A percentile compares a stretch with the other conserved stretches of the same genome.
These are phyloP conservation scores for Cryphonectria radicalis DNA, from an alignment of 2,329 filamentous ascomycete species.

Conservation along the genomic window DNA sequence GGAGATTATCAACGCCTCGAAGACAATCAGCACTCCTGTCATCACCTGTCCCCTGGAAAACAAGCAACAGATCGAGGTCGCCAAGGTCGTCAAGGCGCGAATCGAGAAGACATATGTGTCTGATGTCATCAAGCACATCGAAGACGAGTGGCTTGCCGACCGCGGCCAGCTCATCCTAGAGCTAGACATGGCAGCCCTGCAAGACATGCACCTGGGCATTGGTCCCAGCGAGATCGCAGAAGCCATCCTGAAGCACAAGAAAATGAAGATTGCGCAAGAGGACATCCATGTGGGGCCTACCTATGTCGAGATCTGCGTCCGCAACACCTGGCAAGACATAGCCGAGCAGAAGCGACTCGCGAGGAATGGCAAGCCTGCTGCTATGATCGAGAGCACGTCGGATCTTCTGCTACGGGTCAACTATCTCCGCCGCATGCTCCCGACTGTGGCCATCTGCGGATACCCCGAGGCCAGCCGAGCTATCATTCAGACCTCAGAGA, in stretches of 20 bases:
- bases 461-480: constrained; percentile 85
- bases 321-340: constrained; percentile 55
- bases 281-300: constrained; percentile 67
- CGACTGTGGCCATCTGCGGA: constrained; percentile 84
- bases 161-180: constrained; percentile 79
- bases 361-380: constrained; percentile 48
- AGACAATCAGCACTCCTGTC: constrained; percentile 89
- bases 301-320: constrained; percentile 75
- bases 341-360: constrained; percentile 52
- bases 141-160: constrained; percentile 84
- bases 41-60: constrained; percentile 86
- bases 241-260: constrained; percentile 80
- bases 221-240: constrained; percentile 71
- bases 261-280: constrained; percentile 71
- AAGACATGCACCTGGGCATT: constrained; percentile 82
- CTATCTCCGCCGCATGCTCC: constrained; percentile 80
- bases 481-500: constrained; percentile 82
- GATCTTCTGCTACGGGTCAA: constrained; percentile 80
- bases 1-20: constrained; percentile 99
- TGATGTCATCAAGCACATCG: constrained; percentile 79
- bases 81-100: constrained; percentile 87
- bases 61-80: constrained; percentile 73
- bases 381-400: constrained; percentile 52
- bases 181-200: constrained; percentile 78
- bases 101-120: constrained; percentile 94